Evolutionary conservation across 2,329 filamentous ascomycete species (phyloP), one percentile per base, ranked within the genome.

Genomic region (Thielaviopsis musarum): DNA sequence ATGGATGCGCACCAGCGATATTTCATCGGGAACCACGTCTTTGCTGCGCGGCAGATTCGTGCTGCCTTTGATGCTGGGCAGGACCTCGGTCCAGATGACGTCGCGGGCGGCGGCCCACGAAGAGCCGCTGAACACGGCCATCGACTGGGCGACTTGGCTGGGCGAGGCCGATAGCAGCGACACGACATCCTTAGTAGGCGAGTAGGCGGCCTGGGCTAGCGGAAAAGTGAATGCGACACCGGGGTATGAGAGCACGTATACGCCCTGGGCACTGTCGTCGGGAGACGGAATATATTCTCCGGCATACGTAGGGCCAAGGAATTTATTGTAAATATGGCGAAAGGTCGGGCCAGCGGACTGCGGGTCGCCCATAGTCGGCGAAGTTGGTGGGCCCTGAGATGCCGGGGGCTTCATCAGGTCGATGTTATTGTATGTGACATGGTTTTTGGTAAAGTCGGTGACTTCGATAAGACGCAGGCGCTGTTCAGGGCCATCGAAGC

Each of bases 401-500:
- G 64, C 63, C 19, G 67, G 52, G 1, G 79, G 79, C 67, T 88
- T 91, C 58, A 90, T 78, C 17, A 96, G 80, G 64, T 94, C 88
- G 58, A 84, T 83, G 34, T 82, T 79, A 64, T 82, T 93, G 73
- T 96, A 95, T 19, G 84, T 83, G 63, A 97, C 81, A 63, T 84
- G 81, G 63, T 83, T 89, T 70, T 89, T 93, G 54, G 85, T 83
- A 68, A 98, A 96, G 72, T 97, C 90, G 58, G 88, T 72, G 7
- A 97, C 82, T 70, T 98, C 93, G 65, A 98, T 88, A 62, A 98
- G 74, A 2, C 93, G 87, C 51, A 98, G 75, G 41, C 91, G 83
- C 71, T 98, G 93, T 66, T 97, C 91, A 3, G 88, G 84, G 0
- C 91, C 93, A 68, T 98, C 93, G 68, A 98, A 98, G 51, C 88